Evolutionary conservation across 148 eudicot genomes (phyloP).

Genomic region (Persicaria tinctoria): DNA sequence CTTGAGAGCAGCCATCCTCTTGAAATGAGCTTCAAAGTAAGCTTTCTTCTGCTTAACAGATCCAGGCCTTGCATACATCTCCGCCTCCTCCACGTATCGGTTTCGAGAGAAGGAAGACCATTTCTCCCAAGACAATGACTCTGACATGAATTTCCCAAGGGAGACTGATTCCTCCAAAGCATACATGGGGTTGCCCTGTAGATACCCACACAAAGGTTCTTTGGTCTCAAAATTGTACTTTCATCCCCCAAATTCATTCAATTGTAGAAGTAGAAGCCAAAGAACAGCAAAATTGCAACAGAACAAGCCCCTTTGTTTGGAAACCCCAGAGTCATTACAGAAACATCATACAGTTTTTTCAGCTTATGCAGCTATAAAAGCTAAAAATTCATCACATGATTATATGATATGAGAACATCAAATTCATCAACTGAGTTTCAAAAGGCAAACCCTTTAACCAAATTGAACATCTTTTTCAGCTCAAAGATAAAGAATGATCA

Average conservation of each 20-base stretch:
- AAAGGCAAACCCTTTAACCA: background rate
- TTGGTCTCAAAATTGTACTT: background rate
- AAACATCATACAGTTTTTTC: background rate
- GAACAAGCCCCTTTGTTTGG: background rate
- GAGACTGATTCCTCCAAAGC: slow-evolving; percentile 66
- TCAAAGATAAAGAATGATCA: background rate
- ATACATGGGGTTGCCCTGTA: slow-evolving; percentile 49
- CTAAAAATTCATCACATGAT: background rate
- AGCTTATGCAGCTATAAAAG: background rate
- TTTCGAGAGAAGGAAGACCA: slow-evolving; percentile 79
- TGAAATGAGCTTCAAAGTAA: slow-evolving; percentile 94
- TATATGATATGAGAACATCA: background rate
- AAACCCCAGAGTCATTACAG: background rate
- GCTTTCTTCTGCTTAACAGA: slow-evolving; percentile 94
- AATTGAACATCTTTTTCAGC: background rate
- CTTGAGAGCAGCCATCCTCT: slow-evolving; percentile 73
- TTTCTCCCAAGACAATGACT: slow-evolving; percentile 83
- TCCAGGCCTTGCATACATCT: slow-evolving; percentile 71
- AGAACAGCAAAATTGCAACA: background rate
- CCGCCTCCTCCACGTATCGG: slow-evolving; percentile 72
- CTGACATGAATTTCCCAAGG: slow-evolving; percentile 68
- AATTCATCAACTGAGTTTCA: background rate
- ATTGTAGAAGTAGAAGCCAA: background rate
- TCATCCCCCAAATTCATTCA: background rate
- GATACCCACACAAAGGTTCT: background rate